These are phyloP conservation scores for Mycosphaerella sp. DNA, from an alignment of 2,329 filamentous ascomycete genomes.

Conservation along the genomic window DNA sequence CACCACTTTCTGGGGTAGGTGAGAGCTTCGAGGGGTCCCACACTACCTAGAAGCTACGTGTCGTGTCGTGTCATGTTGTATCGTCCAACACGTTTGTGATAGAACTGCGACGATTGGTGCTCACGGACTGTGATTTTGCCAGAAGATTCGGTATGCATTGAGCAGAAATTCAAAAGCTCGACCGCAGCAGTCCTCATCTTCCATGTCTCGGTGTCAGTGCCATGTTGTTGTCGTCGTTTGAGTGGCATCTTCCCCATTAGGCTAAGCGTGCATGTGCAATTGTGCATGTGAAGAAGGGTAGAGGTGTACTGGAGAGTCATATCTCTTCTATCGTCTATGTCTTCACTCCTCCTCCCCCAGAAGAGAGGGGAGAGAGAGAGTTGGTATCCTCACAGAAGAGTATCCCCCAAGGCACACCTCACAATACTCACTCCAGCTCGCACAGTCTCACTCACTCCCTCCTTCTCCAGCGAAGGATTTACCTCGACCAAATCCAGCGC, in stretches of 20 bases:
- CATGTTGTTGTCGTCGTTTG: neutral
- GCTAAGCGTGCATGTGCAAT: neutral
- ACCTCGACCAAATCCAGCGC: slow-evolving; percentile 53
- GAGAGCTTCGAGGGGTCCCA: neutral
- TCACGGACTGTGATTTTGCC: neutral
- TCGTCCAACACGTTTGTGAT: slow-evolving; percentile 5
- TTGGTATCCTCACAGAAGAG: slow-evolving; percentile 54
- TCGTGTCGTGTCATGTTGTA: slow-evolving; percentile 5
- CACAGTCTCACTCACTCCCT: slow-evolving; percentile 77
- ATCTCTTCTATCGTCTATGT: too few relatives aligned
- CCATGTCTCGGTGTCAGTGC: neutral
- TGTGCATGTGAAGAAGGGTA: neutral
- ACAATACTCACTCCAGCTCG: slow-evolving; percentile 86
- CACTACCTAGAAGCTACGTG: slow-evolving; percentile 7
- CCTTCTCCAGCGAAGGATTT: slow-evolving; percentile 43
- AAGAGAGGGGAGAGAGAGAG: too few relatives aligned
- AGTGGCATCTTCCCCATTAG: neutral
- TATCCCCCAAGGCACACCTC: slow-evolving; percentile 86
- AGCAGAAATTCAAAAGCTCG: neutral
- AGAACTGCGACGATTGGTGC: neutral
- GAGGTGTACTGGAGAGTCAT: too few relatives aligned
- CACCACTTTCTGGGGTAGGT: too few relatives aligned
- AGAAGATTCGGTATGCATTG: neutral
- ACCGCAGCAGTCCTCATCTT: neutral
- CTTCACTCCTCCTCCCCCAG: too few relatives aligned